A percentile compares a stretch with the other conserved stretches of the same genome.
These are phyloP conservation scores for Podaxis sp. DNA, from an alignment of 768 basidiomycete species.

Conservation along the genomic window DNA sequence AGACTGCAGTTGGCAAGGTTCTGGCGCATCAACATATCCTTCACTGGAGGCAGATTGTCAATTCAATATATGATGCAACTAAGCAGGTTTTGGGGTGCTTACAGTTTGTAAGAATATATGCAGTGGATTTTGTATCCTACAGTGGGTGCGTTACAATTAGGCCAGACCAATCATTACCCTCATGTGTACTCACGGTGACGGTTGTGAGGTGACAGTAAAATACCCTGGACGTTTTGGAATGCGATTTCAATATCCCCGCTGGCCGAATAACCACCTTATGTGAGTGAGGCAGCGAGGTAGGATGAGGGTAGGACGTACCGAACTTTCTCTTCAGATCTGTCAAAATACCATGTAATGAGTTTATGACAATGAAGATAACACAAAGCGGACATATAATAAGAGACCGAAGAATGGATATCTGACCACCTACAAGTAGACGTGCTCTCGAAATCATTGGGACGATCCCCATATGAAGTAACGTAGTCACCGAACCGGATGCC, in stretches of 20 bases:
- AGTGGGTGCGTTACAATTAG: not conserved
- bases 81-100: constrained; percentile 19
- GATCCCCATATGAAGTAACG: constrained; percentile 69
- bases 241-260: not conserved
- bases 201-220: constrained; percentile 71
- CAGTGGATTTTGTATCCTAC: constrained; percentile 59
- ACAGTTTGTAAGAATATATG: constrained; percentile 49
- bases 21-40: constrained; percentile 46
- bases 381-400: not conserved
- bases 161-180: not conserved
- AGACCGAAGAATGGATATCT: not conserved
- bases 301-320: constrained; percentile 28
- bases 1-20: constrained; percentile 41
- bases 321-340: constrained; percentile 35
- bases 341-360: constrained; percentile 28
- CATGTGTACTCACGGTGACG: constrained; percentile 50
- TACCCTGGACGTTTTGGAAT: constrained; percentile 35
- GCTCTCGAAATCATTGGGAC: constrained; percentile 72
- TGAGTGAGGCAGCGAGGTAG: not conserved
- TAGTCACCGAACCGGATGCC: constrained; percentile 67
- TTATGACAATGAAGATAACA: not conserved
- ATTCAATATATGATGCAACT: not conserved
- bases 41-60: constrained; percentile 31
- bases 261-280: not conserved
- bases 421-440: constrained; percentile 58